phyloP scores from a whole-genome alignment of 805 yeast species.

The Sugiyamaella lignohabitans region DNA sequence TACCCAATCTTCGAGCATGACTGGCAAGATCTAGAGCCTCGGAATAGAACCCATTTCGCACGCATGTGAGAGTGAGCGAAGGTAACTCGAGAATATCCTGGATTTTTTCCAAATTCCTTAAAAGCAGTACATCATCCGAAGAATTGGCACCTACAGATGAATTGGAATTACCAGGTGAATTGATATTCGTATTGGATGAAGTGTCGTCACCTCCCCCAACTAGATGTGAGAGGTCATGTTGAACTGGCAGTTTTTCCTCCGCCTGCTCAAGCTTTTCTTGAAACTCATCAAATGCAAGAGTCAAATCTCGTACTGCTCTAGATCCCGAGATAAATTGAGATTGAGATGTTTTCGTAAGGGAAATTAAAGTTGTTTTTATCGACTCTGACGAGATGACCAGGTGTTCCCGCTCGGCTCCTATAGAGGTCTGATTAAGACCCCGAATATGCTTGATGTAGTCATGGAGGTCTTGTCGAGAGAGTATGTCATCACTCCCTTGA shows the following conservation, averaged over 20 bases:
- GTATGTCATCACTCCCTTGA: neutral
- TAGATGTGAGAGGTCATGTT: conserved; percentile 5
- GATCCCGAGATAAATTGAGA: conserved; percentile 17
- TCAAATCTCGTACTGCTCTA: conserved; percentile 8
- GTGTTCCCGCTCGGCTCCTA: conserved; percentile 19
- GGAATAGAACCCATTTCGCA: conserved; percentile 76
- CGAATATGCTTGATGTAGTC: conserved; percentile 25
- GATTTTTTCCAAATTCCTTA: conserved; percentile 55
- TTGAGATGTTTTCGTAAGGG: conserved; percentile 20
- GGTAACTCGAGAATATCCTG: conserved; percentile 81
- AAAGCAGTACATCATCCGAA: conserved; percentile 13
- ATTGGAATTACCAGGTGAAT: neutral
- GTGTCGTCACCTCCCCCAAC: neutral
- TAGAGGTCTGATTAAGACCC: conserved; percentile 16
- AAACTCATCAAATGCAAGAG: conserved; percentile 11
- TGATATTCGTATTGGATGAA: neutral
- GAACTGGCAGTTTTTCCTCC: conserved; percentile 5
- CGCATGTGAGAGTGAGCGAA: conserved; percentile 73
- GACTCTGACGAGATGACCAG: conserved; percentile 17
- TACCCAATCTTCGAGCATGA: conserved; percentile 59
- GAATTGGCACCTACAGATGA: conserved; percentile 9
- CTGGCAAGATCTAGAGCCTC: conserved; percentile 83
- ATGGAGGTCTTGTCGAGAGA: neutral
- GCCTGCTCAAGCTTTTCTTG: conserved; percentile 1
- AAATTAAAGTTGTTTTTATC: conserved; percentile 19